These are phyloP conservation scores for Knufia petricola DNA, from an alignment of 2,329 filamentous ascomycete genomes.

Conservation along the genomic window DNA sequence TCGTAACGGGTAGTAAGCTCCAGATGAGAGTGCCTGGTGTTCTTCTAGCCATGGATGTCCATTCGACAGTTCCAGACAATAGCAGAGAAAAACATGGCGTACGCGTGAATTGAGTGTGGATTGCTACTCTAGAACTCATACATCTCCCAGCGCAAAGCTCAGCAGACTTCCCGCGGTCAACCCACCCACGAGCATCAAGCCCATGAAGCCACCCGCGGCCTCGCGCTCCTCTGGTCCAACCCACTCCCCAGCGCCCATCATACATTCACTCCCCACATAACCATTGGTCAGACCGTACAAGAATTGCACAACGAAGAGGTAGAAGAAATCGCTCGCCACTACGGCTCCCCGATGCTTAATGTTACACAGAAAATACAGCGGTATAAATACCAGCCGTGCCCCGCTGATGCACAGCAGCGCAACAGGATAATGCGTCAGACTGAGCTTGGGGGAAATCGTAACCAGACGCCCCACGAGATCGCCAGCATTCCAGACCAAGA, in stretches of 20 bases:
- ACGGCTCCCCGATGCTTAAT: conserved; percentile 64
- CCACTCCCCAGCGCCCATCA: conserved; percentile 81
- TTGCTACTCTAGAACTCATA: too few species aligned
- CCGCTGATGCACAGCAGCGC: conserved; percentile 59
- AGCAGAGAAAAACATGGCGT: too few species aligned
- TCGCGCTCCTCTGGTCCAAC: conserved; percentile 76
- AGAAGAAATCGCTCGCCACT: conserved; percentile 76
- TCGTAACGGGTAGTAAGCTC: too few species aligned
- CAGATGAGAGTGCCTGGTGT: too few species aligned
- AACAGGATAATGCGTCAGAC: conserved; percentile 52
- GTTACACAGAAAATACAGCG: conserved; percentile 85
- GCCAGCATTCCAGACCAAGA: conserved; percentile 88
- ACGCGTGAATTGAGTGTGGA: too few species aligned
- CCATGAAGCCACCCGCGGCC: conserved; percentile 90
- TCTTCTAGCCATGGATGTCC: too few species aligned
- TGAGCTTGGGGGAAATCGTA: conserved; percentile 49
- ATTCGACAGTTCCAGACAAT: neutral
- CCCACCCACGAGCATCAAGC: conserved; percentile 74
- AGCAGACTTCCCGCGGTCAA: conserved; percentile 76
- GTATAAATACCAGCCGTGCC: conserved; percentile 60
- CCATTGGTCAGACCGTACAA: conserved; percentile 79
- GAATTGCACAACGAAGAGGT: conserved; percentile 72
- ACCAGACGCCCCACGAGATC: conserved; percentile 69
- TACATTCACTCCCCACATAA: conserved; percentile 74
- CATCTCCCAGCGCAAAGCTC: conserved; percentile 62